Conservation (phyloP, 441 rosid genomes). For the Syzygium syzygioides region DNA sequence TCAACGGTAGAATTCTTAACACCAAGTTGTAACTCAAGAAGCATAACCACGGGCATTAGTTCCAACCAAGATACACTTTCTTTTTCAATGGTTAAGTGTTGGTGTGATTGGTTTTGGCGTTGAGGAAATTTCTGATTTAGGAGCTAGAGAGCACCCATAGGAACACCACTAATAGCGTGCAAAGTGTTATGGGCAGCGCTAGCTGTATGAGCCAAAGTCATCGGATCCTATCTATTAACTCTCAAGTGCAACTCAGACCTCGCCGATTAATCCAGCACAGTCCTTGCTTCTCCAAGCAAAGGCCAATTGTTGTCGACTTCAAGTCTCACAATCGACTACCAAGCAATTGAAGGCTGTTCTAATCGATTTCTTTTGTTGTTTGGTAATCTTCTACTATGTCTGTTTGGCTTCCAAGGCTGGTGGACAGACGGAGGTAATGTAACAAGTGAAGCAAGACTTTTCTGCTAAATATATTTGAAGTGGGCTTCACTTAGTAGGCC, state of each 20-base stretch:
- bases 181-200: neutral
- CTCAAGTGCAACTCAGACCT: neutral
- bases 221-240: neutral
- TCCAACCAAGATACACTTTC: neutral
- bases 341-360: neutral
- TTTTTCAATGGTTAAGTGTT: neutral
- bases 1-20: neutral
- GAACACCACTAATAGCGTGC: neutral
- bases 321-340: neutral
- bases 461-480: too few species aligned
- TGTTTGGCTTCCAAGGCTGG: neutral
- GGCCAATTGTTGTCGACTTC: neutral
- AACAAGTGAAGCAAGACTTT: neutral
- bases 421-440: neutral
- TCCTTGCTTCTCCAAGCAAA: neutral
- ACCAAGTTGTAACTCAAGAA: neutral
- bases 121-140: neutral
- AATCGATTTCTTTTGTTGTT: neutral
- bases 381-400: neutral
- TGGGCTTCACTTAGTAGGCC: too few species aligned
- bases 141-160: neutral
- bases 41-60: neutral
- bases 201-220: neutral
- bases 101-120: neutral
- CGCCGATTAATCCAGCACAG: neutral